Percentiles rank a stretch among this genome's conserved stretches.
Evolutionary conservation across 768 basidiomycete species (phyloP).

Genomic region (Rhizopogon sp.): DNA sequence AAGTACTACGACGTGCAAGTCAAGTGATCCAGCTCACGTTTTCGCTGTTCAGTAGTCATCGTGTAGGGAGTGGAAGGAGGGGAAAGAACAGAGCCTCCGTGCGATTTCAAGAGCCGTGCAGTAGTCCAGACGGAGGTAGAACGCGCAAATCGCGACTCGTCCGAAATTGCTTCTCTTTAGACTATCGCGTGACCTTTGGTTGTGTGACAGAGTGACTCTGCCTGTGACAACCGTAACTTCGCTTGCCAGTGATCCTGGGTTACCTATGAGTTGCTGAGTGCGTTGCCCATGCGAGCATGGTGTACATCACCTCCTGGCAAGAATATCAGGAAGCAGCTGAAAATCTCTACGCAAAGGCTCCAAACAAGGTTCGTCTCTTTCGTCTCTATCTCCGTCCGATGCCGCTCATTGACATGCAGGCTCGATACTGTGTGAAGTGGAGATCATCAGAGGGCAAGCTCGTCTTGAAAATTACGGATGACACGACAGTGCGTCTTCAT

Average conservation of each 20-base stretch:
- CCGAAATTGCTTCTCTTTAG: neutral
- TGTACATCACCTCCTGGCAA: slow-evolving; percentile 88
- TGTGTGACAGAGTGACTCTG: slow-evolving; percentile 3
- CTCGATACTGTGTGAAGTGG: slow-evolving; percentile 93
- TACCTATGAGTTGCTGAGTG: neutral
- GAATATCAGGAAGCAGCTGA: slow-evolving; percentile 89
- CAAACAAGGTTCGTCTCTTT: slow-evolving; percentile 56
- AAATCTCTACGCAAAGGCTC: slow-evolving; percentile 74
- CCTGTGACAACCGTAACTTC: slow-evolving; percentile 11
- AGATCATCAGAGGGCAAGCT: slow-evolving; percentile 78
- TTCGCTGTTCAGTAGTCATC: slow-evolving; percentile 28
- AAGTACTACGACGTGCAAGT: slow-evolving; percentile 1
- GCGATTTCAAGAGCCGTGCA: neutral
- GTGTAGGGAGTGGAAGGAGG: neutral
- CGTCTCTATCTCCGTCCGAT: neutral
- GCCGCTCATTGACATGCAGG: slow-evolving; percentile 37
- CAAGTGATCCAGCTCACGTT: slow-evolving; percentile 18
- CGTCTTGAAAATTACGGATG: slow-evolving; percentile 91
- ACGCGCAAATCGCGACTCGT: neutral
- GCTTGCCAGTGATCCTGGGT: slow-evolving; percentile 7
- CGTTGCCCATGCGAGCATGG: slow-evolving; percentile 58
- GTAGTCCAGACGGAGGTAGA: slow-evolving; percentile 1
- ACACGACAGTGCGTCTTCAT: slow-evolving; percentile 63
- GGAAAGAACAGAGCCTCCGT: neutral
- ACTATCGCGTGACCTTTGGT: neutral